Evolutionary conservation across 2,329 filamentous ascomycete genomes (phyloP), one percentile per base, ranked within the genome.

Genomic region (Aspergillus thermomutatus): DNA sequence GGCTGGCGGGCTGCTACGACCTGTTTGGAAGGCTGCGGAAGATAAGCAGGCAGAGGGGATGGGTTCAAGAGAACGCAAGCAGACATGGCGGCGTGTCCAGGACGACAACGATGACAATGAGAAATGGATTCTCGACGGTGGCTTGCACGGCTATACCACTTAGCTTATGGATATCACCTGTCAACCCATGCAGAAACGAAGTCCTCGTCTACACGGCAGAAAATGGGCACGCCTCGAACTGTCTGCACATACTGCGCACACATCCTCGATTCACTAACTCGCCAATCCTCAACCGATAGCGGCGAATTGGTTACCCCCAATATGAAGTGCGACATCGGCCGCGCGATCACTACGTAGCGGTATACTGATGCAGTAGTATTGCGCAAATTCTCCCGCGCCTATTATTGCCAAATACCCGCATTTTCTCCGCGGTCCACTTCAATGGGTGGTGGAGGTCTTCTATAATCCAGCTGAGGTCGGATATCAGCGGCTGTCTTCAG

Each of bases 31-130:
- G 53, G 65, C 71, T 3, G 62, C 70, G 1, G 69, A 71, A 25
- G 68, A 64, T 3, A 66, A 69, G 45, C 54, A 58, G 23, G 48
- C 41, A 3, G 66, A 69, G 7, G 56, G 59, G 40, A 56, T 55
- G 3, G 68, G 61, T 8, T 64, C 58, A 19, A 67, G 66, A 28
- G 72, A 76, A 56, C 66, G 67, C 40, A 74, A 70, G 56, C 75
- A 76, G 62, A 75, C 74, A 17, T 79, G 77, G 77, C 69, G 77
- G 40, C 70, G 77, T 40, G 77, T 79, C 21, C 77, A 79, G 59
- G 75, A 77, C 60, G 77, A 79, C 52, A 75, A 75, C 49, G 76
- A 77, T 26, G 76, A 79, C 58, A 79, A 79, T 57, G 77, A 79
- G 64, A 74, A 75, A 54, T 79, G 77, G 77, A 78, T 79, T 55